These are phyloP conservation scores for Arabis hirsuta DNA, from an alignment of 345 rosid species.

Conservation along the genomic window DNA sequence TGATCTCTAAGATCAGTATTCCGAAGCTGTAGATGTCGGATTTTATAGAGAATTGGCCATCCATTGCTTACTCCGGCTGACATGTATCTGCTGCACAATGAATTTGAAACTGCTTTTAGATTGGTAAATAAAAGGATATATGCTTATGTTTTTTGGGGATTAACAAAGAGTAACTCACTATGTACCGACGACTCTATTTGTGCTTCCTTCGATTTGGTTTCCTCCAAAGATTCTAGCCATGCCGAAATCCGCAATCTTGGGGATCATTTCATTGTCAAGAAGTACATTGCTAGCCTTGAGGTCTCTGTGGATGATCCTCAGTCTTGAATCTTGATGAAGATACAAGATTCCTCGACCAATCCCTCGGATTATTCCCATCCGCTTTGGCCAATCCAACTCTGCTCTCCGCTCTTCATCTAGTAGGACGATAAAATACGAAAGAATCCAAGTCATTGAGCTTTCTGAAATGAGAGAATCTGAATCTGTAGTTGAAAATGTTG, in stretches of 20 bases:
- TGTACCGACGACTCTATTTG: slow-evolving; percentile 39
- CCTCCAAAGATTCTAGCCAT: slow-evolving; percentile 42
- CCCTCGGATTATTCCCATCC: slow-evolving; percentile 39
- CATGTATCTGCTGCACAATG: slow-evolving; percentile 36
- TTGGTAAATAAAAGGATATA: too few relatives aligned
- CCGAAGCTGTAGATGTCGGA: slow-evolving; percentile 44
- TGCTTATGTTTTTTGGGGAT: neutral
- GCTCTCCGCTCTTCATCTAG: slow-evolving; percentile 27
- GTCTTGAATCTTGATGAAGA: slow-evolving; percentile 53
- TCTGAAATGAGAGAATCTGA: neutral
- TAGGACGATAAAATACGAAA: neutral
- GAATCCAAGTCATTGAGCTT: slow-evolving; percentile 11
- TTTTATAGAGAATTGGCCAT: slow-evolving; percentile 30
- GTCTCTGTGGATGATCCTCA: slow-evolving; percentile 48
- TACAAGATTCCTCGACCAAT: slow-evolving; percentile 49
- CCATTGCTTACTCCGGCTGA: slow-evolving; percentile 46
- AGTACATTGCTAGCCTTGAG: slow-evolving; percentile 47
- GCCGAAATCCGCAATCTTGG: slow-evolving; percentile 42
- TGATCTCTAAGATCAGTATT: slow-evolving; percentile 40
- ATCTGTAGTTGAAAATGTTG: neutral
- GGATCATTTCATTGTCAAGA: slow-evolving; percentile 41
- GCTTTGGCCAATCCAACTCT: slow-evolving; percentile 35
- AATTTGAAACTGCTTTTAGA: neutral
- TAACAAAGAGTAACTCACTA: slow-evolving; percentile 32
- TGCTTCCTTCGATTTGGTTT: slow-evolving; percentile 37